Evolutionary conservation across 2,329 filamentous ascomycete genomes (phyloP).

Genomic region (Pseudocercospora vitis): DNA sequence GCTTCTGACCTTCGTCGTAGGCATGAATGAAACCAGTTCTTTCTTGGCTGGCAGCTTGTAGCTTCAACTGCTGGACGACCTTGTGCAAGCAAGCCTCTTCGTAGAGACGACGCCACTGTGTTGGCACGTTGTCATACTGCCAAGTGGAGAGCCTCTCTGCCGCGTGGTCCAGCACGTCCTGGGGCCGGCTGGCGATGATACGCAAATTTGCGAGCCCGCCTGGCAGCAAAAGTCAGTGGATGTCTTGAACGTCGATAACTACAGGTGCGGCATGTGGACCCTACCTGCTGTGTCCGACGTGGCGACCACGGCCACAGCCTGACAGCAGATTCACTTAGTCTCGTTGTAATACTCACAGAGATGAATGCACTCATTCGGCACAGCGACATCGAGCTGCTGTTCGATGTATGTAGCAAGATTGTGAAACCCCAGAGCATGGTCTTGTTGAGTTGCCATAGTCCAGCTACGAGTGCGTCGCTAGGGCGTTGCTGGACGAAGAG

Average conservation of each 20-base stretch:
- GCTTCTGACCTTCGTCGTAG: not conserved
- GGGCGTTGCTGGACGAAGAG: not conserved
- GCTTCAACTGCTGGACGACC: slow-evolving; percentile 43
- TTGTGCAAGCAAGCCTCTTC: slow-evolving; percentile 68
- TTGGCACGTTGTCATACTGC: slow-evolving; percentile 64
- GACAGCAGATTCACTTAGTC: too few species aligned
- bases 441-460: too few species aligned
- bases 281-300: too few species aligned
- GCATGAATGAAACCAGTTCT: too few species aligned
- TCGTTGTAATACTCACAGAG: too few species aligned
- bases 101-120: slow-evolving; percentile 69
- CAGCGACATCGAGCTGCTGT: slow-evolving; percentile 15
- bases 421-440: too few species aligned
- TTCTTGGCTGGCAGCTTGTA: too few species aligned
- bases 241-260: too few species aligned
- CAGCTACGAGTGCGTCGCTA: too few species aligned
- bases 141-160: slow-evolving; percentile 69
- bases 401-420: slow-evolving; percentile 7
- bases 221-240: too few species aligned
- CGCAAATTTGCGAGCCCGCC: slow-evolving; percentile 41
- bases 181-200: slow-evolving; percentile 41
- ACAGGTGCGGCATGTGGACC: too few species aligned
- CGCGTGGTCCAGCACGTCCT: slow-evolving; percentile 60
- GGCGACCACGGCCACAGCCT: too few species aligned
- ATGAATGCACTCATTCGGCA: slow-evolving; percentile 36